Evolutionary conservation across 345 rosid species (phyloP), one percentile per base, ranked within the genome.

Genomic region (Turritis glabra): DNA sequence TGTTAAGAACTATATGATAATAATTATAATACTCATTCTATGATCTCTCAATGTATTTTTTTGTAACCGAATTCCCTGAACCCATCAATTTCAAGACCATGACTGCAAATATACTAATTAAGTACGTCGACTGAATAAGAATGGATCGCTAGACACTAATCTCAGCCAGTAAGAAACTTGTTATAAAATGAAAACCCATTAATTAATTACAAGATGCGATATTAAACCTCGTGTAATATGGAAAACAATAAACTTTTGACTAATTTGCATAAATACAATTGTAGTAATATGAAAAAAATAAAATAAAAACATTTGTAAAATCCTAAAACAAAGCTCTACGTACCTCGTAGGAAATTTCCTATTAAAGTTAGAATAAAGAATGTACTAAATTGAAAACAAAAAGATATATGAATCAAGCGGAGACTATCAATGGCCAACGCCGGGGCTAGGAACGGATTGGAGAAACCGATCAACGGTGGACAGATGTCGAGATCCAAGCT

Each of bases 381-480:
- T 75, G 62, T 58, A 48, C 15, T 50, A 47, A 64, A 33, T 41
- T 15, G 10, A 35, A 64, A 30, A 4, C 46, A 18, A 5, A 70
- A 50, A 27, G 19, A 54, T 17, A 55, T 25, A 73, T n/a, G 43
- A 30, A 65, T 53, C 43, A 38, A 63, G 22, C 18, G 21, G 2
- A 56, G 52, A 38, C 27, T 67, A 67, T 79, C 48, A 85, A 77
- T 90, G 87, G 47, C 97, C 97, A n/a, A 77, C 83, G 6, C 93
- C 97, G 5, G 98, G 97, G 71, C 98, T 90, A 2, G 98, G 98
- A 69, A 90, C 93, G 15, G 98, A 90, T 15, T 57, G 78, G 15
- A 90, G 90, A 69, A 81, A 72, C 80, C 96, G 85, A 74, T 85
- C 87, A 53, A 87, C 75, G 77, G 78, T 26, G 15, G 80, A 80